A percentile compares a stretch with the other conserved stretches of the same genome.
Evolutionary conservation across 2,329 filamentous ascomycete species (phyloP).

Genomic region (Paecilomyces sp.): DNA sequence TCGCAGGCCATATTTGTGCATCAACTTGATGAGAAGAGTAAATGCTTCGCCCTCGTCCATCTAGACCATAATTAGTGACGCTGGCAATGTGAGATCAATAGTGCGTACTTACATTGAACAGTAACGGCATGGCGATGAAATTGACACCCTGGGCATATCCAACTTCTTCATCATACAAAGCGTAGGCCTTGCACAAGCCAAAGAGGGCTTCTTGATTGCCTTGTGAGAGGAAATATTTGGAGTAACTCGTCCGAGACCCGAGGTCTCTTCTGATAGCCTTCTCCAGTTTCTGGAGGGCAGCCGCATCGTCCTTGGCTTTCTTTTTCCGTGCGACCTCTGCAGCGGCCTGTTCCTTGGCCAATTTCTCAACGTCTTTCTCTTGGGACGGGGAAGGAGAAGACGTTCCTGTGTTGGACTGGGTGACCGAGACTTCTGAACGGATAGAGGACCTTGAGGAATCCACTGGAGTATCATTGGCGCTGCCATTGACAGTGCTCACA

Average conservation of each 20-base stretch:
- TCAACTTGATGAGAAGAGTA: slow-evolving; percentile 81
- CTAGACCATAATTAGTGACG: slow-evolving; percentile 34
- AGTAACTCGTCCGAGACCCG: slow-evolving; percentile 89
- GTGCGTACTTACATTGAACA: slow-evolving; percentile 69
- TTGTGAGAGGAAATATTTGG: slow-evolving; percentile 86
- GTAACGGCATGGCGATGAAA: slow-evolving; percentile 89
- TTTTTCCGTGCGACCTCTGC: slow-evolving; percentile 64
- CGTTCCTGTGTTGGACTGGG: slow-evolving; percentile 48
- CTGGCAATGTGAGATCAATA: background rate
- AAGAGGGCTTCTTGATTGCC: slow-evolving; percentile 91
- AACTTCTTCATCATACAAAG: slow-evolving; percentile 86
- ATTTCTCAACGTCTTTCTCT: slow-evolving; percentile 57
- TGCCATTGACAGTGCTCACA: slow-evolving; percentile 43
- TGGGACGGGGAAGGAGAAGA: slow-evolving; percentile 48
- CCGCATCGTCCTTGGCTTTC: slow-evolving; percentile 70
- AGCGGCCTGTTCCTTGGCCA: slow-evolving; percentile 58
- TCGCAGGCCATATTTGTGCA: slow-evolving; percentile 92
- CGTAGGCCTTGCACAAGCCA: slow-evolving; percentile 95
- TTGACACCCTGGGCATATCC: slow-evolving; percentile 99
- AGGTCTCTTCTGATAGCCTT: slow-evolving; percentile 87
- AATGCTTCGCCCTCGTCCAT: slow-evolving; percentile 98
- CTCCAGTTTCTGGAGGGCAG: slow-evolving; percentile 71
- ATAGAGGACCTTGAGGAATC: slow-evolving; percentile 78
- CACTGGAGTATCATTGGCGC: slow-evolving; percentile 53
- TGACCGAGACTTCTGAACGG: slow-evolving; percentile 61